These are phyloP conservation scores for Suillus occidentalis DNA, from an alignment of 768 basidiomycete species.

Conservation along the genomic window DNA sequence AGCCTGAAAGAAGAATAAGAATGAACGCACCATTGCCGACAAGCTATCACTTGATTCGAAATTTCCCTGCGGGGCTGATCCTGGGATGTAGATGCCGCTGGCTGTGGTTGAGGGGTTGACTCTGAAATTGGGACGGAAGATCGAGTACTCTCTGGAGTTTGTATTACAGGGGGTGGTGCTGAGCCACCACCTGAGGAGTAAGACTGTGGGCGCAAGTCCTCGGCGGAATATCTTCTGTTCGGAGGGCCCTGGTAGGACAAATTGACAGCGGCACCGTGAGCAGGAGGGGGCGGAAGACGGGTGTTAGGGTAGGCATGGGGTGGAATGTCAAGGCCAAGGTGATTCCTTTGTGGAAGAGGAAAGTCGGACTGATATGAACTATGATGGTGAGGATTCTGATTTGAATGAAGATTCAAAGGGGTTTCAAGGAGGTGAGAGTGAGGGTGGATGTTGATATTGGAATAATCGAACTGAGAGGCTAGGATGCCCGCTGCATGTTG, in stretches of 20 bases:
- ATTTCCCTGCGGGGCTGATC: constrained; percentile 49
- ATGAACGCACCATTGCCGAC: constrained; percentile 73
- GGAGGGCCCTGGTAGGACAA: constrained; percentile 20
- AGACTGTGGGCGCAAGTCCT: constrained; percentile 40
- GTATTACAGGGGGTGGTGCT: constrained; percentile 17
- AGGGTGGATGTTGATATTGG: constrained; percentile 33
- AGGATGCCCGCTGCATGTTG: constrained; percentile 50
- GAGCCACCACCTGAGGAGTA: constrained; percentile 40
- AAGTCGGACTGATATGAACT: constrained; percentile 44
- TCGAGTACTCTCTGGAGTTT: constrained; percentile 26
- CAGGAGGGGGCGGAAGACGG: constrained; percentile 40
- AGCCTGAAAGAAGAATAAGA: constrained; percentile 27
- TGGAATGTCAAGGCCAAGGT: constrained; percentile 45
- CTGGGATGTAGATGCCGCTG: constrained; percentile 33
- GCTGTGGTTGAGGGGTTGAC: constrained; percentile 38
- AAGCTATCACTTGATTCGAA: constrained; percentile 77
- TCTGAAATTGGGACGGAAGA: constrained; percentile 46
- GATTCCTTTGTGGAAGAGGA: constrained; percentile 44
- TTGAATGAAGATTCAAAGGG: constrained; percentile 42
- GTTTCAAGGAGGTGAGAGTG: constrained; percentile 47
- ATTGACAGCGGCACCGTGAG: constrained; percentile 16
- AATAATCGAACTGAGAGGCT: constrained; percentile 53
- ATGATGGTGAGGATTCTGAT: constrained; percentile 28
- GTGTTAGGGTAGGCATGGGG: constrained; percentile 41
- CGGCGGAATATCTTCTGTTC: constrained; percentile 34